Evolutionary conservation across 805 yeast species (phyloP).

Genomic region (Sugiyamaella qingdaonensis): DNA sequence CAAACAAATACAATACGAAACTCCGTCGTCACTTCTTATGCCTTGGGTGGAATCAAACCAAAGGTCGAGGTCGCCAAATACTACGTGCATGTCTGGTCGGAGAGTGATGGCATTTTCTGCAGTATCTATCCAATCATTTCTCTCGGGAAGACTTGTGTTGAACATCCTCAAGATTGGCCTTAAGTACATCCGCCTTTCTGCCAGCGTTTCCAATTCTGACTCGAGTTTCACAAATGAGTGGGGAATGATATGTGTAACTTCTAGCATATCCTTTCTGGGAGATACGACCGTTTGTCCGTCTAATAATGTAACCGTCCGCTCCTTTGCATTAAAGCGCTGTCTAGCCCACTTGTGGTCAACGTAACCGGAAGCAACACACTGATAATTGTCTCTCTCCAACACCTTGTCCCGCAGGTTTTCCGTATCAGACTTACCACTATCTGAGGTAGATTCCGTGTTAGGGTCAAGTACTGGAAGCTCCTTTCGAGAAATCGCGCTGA

Average conservation of each 20-base stretch:
- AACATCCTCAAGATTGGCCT: neutral
- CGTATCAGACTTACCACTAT: too few relatives aligned
- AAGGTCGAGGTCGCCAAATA: neutral
- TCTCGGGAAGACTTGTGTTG: neutral
- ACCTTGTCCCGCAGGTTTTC: too few relatives aligned
- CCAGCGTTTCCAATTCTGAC: neutral
- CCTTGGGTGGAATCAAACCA: neutral
- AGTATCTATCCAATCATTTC: neutral
- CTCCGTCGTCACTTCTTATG: too few relatives aligned
- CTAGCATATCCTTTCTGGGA: too few relatives aligned
- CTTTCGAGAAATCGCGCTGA: too few relatives aligned
- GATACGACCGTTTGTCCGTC: too few relatives aligned
- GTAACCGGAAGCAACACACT: neutral
- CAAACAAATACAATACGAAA: too few relatives aligned
- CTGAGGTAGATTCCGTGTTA: too few relatives aligned
- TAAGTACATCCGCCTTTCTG: neutral
- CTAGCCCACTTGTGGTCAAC: neutral
- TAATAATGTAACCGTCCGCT: too few relatives aligned
- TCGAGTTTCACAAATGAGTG: neutral
- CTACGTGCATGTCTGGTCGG: neutral
- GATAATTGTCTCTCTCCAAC: neutral
- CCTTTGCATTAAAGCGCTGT: too few relatives aligned
- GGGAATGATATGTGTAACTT: neutral
- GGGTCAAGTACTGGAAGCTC: too few relatives aligned
- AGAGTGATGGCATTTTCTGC: neutral